phyloP scores from a whole-genome alignment of 2,329 filamentous ascomycete species.

The Fusarium mundagurra region DNA sequence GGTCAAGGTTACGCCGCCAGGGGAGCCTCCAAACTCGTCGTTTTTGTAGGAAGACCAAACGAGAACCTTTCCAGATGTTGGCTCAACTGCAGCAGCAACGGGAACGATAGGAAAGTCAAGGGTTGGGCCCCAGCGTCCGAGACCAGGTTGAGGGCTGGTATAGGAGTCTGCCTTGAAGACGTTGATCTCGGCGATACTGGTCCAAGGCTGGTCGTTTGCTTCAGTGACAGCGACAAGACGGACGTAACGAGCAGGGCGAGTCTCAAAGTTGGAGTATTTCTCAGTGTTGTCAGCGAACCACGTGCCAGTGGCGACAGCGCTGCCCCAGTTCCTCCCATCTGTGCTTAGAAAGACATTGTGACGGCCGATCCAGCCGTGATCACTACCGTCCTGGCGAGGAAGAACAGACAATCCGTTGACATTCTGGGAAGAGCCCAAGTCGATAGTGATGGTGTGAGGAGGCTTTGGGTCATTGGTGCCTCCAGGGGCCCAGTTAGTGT shows the following conservation, averaged over 20 bases:
- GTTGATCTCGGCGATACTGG: slow-evolving; percentile 29
- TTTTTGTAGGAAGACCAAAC: slow-evolving; percentile 20
- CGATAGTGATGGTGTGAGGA: slow-evolving; percentile 19
- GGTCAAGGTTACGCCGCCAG: slow-evolving; percentile 8
- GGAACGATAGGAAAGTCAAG: slow-evolving; percentile 31
- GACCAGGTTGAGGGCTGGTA: background rate
- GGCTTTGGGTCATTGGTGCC: background rate
- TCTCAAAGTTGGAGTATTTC: slow-evolving; percentile 32
- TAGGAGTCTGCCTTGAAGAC: slow-evolving; percentile 21
- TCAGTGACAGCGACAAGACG: slow-evolving; percentile 14
- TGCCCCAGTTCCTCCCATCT: slow-evolving; percentile 21
- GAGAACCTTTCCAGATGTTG: slow-evolving; percentile 13
- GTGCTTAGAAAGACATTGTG: slow-evolving; percentile 19
- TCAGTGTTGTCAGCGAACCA: slow-evolving; percentile 22
- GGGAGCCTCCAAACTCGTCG: slow-evolving; percentile 1
- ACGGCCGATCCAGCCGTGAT: slow-evolving; percentile 1
- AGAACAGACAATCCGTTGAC: slow-evolving; percentile 25
- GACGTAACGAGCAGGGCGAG: slow-evolving; percentile 18
- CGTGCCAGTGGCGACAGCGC: slow-evolving; percentile 15
- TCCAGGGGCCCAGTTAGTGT: background rate
- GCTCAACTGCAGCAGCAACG: slow-evolving; percentile 27
- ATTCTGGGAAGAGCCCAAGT: slow-evolving; percentile 15
- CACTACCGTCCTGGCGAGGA: slow-evolving; percentile 12
- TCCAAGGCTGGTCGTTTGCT: slow-evolving; percentile 13
- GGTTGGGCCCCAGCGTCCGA: slow-evolving; percentile 24